phyloP scores from a whole-genome alignment of 2,329 filamentous ascomycete species.

The Penicillium sp. region DNA sequence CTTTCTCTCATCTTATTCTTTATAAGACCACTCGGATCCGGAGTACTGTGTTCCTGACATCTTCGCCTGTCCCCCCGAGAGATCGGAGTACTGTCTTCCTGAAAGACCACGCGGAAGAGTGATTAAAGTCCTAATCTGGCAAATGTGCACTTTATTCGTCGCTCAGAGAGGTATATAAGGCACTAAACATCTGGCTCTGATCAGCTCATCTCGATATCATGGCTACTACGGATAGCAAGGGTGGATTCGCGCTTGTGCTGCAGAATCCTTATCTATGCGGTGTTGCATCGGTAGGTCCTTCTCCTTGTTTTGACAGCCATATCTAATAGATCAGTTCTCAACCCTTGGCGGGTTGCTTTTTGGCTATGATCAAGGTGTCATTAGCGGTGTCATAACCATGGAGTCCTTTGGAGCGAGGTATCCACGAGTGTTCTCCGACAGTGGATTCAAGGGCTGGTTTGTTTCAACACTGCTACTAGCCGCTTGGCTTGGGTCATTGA shows the following conservation, averaged over 20 bases:
- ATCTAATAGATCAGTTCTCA: constrained; percentile 33
- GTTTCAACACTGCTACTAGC: constrained; percentile 52
- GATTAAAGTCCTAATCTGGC: neutral
- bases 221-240: constrained; percentile 20
- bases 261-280: constrained; percentile 50
- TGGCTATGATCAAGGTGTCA: constrained; percentile 54
- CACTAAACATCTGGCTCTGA: neutral
- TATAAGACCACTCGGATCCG: neutral
- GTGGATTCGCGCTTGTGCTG: constrained; percentile 29
- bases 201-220: constrained; percentile 12
- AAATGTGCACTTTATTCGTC: neutral
- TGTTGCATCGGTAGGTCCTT: constrained; percentile 42
- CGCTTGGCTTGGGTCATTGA: constrained; percentile 53
- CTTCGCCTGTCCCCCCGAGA: neutral
- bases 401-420: constrained; percentile 45
- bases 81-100: constrained; percentile 25
- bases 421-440: constrained; percentile 46
- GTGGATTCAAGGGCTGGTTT: constrained; percentile 55
- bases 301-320: neutral
- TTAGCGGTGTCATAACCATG: constrained; percentile 52
- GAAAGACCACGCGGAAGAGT: neutral
- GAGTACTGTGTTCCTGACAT: constrained; percentile 5
- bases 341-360: constrained; percentile 49
- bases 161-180: neutral
- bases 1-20: neutral